Base-by-base conservation (phyloP, 345 rosid genomes). In the Dimocarpus longan region DNA sequence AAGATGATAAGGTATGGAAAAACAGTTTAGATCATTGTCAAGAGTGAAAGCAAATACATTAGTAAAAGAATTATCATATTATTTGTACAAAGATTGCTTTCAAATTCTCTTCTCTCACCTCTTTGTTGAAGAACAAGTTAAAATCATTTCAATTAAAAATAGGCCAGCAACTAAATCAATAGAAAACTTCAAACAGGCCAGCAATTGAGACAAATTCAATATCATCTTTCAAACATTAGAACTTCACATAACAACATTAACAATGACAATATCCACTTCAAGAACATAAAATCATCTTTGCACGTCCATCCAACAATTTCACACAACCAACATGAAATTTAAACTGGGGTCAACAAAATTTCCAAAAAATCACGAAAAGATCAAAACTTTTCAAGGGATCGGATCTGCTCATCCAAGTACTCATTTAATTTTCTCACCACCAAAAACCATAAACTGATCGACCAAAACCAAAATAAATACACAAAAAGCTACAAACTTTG, bases 91-190 rank as follows among this genome's bases (percentile, higher is more conserved):
- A 16, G 8, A 44, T 19, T 24, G 43, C 68, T 32, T 64, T 48
- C 68, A 75, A 80, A 80, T 74, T 63, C 76, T 73, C 66, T 66
- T 42, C 72, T 52, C 68, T 18, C 66, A 28, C 5, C 15, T 42
- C 13, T 72, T 15, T 32, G 18, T 72, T 70, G 22, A 21, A 59
- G 48, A 16, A 32, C 19, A 66, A 15, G 6, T 2, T 52, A 66
- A 16, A 46, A 15, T 42, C 26, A 68, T 74, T 24, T 39, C 26
- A 19, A 56, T 63, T 48, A 66, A n/a, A 48, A 66, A 32, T 32
- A 26, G 0, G 28, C 28, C 28, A 26, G 28, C 28, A 26, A 7
- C 64, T n/a, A 8, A 52, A 52, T 52, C 57, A 52, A 52, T 50
- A 50, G 16, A 52, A 19, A 15, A 52, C 57, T 52, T 16, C 57